Evolutionary conservation across 306 rosid species (phyloP), one percentile per base, ranked within the genome.

Genomic region (Vigna unguiculata): DNA sequence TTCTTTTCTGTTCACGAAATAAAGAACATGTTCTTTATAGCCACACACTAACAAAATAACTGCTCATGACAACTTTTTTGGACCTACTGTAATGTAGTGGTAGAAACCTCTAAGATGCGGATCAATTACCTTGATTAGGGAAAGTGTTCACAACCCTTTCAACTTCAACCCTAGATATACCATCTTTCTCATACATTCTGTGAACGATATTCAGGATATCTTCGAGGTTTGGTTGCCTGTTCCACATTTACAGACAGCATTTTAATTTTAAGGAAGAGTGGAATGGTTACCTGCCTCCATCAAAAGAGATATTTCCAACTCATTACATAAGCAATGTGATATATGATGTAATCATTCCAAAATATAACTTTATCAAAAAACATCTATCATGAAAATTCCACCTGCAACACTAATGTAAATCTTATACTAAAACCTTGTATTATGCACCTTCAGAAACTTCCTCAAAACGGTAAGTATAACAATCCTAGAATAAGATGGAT

Each of bases 221-320:
- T 78, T 92, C 97, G 2, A 16, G 88, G 67, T 87, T 89, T 64
- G 97, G 98, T 81, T 94, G 98, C 97, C 98, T 94, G 92, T 80
- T 84, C 64, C 79, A 86, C 80, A 85, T 82, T 80, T 46, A 88
- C 34, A 54, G 71, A 76, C 51, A 68, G 38, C 55, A 71, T 74
- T 74, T 84, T 74, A 84, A 55, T 71, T 74, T 83, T 72, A 83
- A 79, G 79, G 63, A 62, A 80, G 76, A 64, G 45, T 70, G 36
- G 43, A 69, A 61, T 40, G 54, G 78, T 64, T 30, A 78, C 38
- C 65, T 48, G 64, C 20, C 60, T 69, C 22, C 69, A 75, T 64
- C 11, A 62, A 73, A 84, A 77, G 24, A 46, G 60, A 68, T 47
- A 54, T 46, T n/a, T 72, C 47, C 62, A 7, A 32, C 49, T 80